phyloP scores from a whole-genome alignment of 495 filamentous ascomycete species.

The Penicillium cataractarum region DNA sequence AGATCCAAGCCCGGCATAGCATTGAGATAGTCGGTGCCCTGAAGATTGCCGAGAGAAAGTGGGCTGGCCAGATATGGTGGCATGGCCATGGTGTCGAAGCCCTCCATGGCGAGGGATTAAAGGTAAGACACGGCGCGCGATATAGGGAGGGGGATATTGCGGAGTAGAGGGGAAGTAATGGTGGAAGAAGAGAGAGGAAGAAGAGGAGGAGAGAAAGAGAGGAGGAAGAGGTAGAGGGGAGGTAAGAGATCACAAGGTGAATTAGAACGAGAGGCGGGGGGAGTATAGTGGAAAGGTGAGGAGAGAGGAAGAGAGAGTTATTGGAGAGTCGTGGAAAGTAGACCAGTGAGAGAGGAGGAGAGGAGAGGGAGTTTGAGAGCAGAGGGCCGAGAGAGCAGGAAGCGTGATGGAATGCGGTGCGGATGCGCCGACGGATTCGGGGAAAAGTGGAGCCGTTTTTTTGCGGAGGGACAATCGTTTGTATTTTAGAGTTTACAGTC shows the following conservation, averaged over 20 bases:
- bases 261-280: neutral
- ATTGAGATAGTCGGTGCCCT: slow-evolving; percentile 56
- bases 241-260: neutral
- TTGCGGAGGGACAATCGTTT: slow-evolving; percentile 27
- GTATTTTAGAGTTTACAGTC: slow-evolving; percentile 16
- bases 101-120: slow-evolving; percentile 58
- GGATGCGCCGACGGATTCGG: slow-evolving; percentile 35
- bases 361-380: slow-evolving; percentile 5
- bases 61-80: slow-evolving; percentile 59
- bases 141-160: neutral
- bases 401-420: slow-evolving; percentile 23
- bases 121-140: slow-evolving; percentile 10
- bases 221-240: slow-evolving; percentile 13
- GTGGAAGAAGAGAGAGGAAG: slow-evolving; percentile 27
- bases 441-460: slow-evolving; percentile 39
- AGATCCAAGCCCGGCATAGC: slow-evolving; percentile 57
- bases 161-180: slow-evolving; percentile 12
- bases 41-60: slow-evolving; percentile 55
- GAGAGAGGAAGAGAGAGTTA: neutral
- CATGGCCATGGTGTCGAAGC: slow-evolving; percentile 68
- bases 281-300: neutral
- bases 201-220: slow-evolving; percentile 19
- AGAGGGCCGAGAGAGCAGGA: neutral
- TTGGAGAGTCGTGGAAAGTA: neutral
- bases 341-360: slow-evolving; percentile 14